phyloP scores from a whole-genome alignment of 352 stramenopile genomes.

The Pythium chondricola region DNA sequence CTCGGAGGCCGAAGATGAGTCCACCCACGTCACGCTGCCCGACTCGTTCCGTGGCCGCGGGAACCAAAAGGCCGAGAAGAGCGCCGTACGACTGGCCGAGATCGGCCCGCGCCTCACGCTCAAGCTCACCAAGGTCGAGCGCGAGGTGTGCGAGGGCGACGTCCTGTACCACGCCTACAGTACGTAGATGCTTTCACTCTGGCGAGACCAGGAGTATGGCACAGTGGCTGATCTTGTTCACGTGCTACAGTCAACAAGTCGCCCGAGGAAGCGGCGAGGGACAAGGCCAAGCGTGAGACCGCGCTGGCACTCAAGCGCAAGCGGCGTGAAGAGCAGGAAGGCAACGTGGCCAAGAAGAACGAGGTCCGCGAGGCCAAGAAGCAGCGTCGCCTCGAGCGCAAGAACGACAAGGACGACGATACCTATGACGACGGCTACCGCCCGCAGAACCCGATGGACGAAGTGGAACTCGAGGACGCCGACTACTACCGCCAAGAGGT shows the following conservation, averaged over 20 bases:
- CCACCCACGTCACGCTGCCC: conserved; percentile 87
- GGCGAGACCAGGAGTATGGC: not conserved
- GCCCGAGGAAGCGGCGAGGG: conserved; percentile 69
- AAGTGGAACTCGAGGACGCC: conserved; percentile 65
- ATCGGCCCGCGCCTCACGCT: conserved; percentile 94
- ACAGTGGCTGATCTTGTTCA: not conserved
- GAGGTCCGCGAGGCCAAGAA: conserved; percentile 75
- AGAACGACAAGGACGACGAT: conserved; percentile 27
- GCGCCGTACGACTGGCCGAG: conserved; percentile 93
- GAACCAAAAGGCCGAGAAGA: conserved; percentile 91
- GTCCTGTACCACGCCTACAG: conserved; percentile 96
- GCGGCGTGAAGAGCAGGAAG: conserved; percentile 84
- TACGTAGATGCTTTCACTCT: conserved; percentile 1
- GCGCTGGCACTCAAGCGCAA: conserved; percentile 71
- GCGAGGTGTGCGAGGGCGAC: conserved; percentile 93
- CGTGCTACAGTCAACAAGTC: conserved; percentile 67
- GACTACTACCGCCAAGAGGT: conserved; percentile 84
- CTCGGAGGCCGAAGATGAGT: conserved; percentile 95
- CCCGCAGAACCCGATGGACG: conserved; percentile 32
- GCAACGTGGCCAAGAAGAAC: conserved; percentile 87
- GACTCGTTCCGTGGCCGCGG: conserved; percentile 89
- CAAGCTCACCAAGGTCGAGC: conserved; percentile 95
- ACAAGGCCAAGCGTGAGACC: conserved; percentile 73
- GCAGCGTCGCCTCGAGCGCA: conserved; percentile 58
- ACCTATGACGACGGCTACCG: conserved; percentile 43